Percentiles rank a stretch among this genome's conserved stretches.
Evolutionary conservation across 495 filamentous ascomycete genomes (phyloP).

Genomic region (Astrothelium macrocarpum): DNA sequence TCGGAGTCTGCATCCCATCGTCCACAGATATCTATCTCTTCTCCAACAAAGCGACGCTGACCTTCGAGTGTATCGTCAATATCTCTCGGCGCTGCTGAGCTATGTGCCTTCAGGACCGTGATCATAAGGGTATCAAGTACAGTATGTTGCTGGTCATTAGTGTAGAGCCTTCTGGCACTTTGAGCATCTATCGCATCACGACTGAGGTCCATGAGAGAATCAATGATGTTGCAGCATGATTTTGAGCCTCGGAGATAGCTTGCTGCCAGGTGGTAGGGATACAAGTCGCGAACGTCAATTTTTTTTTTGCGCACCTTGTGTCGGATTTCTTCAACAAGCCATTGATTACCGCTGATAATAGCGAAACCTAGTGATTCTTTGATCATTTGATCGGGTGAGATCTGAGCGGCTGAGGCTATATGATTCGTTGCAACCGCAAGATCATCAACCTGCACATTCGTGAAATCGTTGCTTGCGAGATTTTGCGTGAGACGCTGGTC

Average conservation of each 20-base stretch:
- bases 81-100: constrained; percentile 20
- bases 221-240: constrained; percentile 32
- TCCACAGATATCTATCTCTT: constrained; percentile 17
- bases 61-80: constrained; percentile 18
- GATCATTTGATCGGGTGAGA: constrained; percentile 24
- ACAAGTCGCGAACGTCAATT: constrained; percentile 19
- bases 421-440: constrained; percentile 27
- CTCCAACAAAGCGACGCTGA: constrained; percentile 3
- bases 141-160: constrained; percentile 33
- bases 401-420: constrained; percentile 21
- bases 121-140: constrained; percentile 38
- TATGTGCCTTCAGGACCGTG: constrained; percentile 34
- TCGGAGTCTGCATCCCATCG: constrained; percentile 17
- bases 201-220: constrained; percentile 1
- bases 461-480: constrained; percentile 32
- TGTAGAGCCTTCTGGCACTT: no score
- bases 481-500: constrained; percentile 19
- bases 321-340: constrained; percentile 12
- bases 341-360: constrained; percentile 33
- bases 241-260: constrained; percentile 34
- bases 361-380: constrained; percentile 33
- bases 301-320: not conserved
- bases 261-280: constrained; percentile 35
- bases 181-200: not conserved
- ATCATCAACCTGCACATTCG: constrained; percentile 15